phyloP scores from a whole-genome alignment of 306 rosid species.

The Bauhinia variegata region DNA sequence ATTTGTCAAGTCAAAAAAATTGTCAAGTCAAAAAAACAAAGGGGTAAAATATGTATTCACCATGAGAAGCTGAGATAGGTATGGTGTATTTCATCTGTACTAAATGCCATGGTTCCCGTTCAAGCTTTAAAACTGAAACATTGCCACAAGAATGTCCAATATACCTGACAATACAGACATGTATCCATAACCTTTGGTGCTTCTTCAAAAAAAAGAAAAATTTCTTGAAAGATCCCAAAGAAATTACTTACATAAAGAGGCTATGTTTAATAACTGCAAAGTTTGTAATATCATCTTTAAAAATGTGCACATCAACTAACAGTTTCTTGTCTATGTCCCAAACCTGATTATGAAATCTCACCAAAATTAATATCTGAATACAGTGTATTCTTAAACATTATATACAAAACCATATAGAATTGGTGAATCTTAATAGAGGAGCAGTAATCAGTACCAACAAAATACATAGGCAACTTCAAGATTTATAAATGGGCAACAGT shows the following conservation, averaged over 20 bases:
- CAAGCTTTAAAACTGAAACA: conserved; percentile 72
- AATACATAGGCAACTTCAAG: conserved; percentile 8
- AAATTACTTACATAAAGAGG: conserved; percentile 65
- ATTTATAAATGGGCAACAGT: conserved; percentile 8
- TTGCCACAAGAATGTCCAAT: conserved; percentile 76
- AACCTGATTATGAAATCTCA: conserved; percentile 54
- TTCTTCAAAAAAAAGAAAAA: conserved; percentile 2
- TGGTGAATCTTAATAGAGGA: conserved; percentile 6
- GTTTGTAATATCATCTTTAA: conserved; percentile 64
- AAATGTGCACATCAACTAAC: conserved; percentile 50
- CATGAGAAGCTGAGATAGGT: conserved; percentile 70
- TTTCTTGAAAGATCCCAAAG: conserved; percentile 17
- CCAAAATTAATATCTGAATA: conserved; percentile 24
- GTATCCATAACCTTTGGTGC: conserved; percentile 8
- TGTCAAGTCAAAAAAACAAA: conserved; percentile 15
- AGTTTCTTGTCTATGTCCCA: conserved; percentile 78
- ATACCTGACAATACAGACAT: conserved; percentile 56
- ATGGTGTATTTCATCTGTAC: conserved; percentile 63
- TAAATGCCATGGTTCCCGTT: conserved; percentile 56
- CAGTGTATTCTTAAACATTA: conserved; percentile 9
- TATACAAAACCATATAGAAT: not conserved
- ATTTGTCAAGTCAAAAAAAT: conserved; percentile 13
- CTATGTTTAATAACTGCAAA: conserved; percentile 60
- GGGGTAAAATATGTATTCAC: conserved; percentile 45
- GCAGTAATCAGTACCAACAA: conserved; percentile 6